A percentile compares a stretch with the other conserved stretches of the same genome.
phyloP scores from a whole-genome alignment of 176 grass and related monocot genomes.

The barley (Hordeum vulgare) region MorexV3_pseudomolecules_assembly NC_058518.1:442146057-442146556 shows the following conservation, averaged over 20 bases:
- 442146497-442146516: not conserved
- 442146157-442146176: constrained; percentile 82
- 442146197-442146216: not conserved
- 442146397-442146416: not conserved
- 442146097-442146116: not conserved
- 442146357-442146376: constrained; percentile 95
- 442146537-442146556: not conserved
- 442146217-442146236: constrained; percentile 4
- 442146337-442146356: constrained; percentile 92
- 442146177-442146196: constrained; percentile 41
- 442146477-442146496: constrained; percentile 6
- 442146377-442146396: constrained; percentile 85
- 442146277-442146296: constrained; percentile 52
- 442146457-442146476: not conserved
- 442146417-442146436: constrained; percentile 12
- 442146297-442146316: constrained; percentile 61
- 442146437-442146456: not conserved
- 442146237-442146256: constrained; percentile 9
- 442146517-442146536: not conserved
- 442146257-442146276: not conserved
- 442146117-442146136: constrained; percentile 60
- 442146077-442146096: not conserved
- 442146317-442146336: constrained; percentile 69
- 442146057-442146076: not conserved
- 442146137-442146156: constrained; percentile 82